Evolutionary conservation across 2,329 filamentous ascomycete species (phyloP), one percentile per base, ranked within the genome.

Genomic region (Claviceps maximensis): DNA sequence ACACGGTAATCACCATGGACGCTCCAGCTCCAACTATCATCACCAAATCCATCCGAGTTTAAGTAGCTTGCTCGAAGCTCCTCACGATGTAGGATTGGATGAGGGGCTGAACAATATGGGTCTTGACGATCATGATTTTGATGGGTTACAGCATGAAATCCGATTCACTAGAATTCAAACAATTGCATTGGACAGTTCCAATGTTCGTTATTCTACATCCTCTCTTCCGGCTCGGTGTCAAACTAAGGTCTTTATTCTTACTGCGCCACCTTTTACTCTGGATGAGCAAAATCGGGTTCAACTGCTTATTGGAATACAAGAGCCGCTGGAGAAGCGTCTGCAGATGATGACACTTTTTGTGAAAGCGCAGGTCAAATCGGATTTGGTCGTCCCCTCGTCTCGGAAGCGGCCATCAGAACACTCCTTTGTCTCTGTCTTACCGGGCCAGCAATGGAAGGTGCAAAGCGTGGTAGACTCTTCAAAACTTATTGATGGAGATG

Each of bases 41-140:
- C 73, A 76, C 44, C 70, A 70, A 49, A 67, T 72, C n/a, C 74
- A 71, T 57, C 69, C 72, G 63, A 74, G 71, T 54, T 69, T 81
- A 3, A 80, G 79, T 52, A 86, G 81, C 60, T 76, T 86, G 54
- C 69, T 85, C 21, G 84, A 87, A 60, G 78, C 80, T 2, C 84
- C 83, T 0, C 75, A 87, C 47, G 86, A 89, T 61, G 76, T 78
- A 44, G 71, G 87, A 1, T 70, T 90, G 2, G 84, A 90, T 57
- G 83, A 87, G 58, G 83, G 82, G 0, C 82, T 88, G 53, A 77
- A 84, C 59, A 85, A 76, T 55, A 86, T 87, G 79, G 84, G 80
- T 1, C 71, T 88, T 23, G 82, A 86, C 52, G 84, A 87, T 61
- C 77, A 82, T n/a, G 79, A 81, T 56, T 80, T 85, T 55, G 84